Evolutionary conservation across 2,329 filamentous ascomycete genomes (phyloP), one percentile per base, ranked within the genome.

Genomic region (Pseudogymnoascus sp.): DNA sequence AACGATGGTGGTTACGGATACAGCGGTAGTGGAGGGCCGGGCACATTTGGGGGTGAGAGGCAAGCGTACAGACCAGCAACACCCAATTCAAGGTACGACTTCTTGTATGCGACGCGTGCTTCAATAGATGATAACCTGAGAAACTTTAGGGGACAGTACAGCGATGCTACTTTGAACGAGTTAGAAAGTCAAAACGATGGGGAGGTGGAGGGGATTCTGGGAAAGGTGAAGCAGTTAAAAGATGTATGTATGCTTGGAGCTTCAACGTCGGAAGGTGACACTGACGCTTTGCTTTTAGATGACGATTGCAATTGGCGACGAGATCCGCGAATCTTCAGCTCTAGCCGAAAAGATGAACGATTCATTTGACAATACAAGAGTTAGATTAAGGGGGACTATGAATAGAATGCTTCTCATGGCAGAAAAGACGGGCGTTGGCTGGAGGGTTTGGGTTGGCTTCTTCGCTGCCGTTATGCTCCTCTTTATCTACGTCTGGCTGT

Each of bases 361-460:
- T 72, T 84, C 86, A 4, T 99, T 97, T 73, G 93, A 97, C 74
- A 86, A 84, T 70, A 96, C 93, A 62, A 82, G 93, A 35, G 78
- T 92, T 61, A 85, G 90, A 67, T 79, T 99, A 66, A 84, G 88
- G 50, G 92, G 93, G 62, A 97, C 96, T 17, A 97, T 99, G 95
- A 96, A 91, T 74, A 83, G 93, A 64, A 99, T 99, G 95, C 78
- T 97, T 68, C 74, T 93, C 62, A 99, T 99, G 95, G 95, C 95
- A 4, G 85, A 97, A 78, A 83, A 87, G 71, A 96, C 93, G 1
- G 95, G 95, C n/a, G 88, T 99, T 9, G 88, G 92, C 71, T 99
- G 95, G 95, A 93, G 85, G 77, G 89, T 93, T 64, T 99, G 95
- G 95, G 75, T 97, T 61, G 82, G 80, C 46, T 99, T 99, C 77